Evolutionary conservation across 116 monocot species (phyloP).

Genomic region (Iris pallida): DNA sequence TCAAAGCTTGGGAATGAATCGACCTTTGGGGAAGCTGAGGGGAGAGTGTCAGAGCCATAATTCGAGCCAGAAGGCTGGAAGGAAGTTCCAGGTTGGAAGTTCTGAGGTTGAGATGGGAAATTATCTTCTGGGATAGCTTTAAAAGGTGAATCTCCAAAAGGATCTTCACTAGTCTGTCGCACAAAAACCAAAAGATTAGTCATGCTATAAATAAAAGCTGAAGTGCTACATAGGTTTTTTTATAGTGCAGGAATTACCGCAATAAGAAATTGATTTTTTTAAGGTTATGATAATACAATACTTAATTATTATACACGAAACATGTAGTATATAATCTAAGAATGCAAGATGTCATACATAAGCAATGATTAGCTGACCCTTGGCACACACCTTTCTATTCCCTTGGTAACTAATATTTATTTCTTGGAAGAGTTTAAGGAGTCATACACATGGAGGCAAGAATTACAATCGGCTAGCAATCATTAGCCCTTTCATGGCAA

Average conservation of each 20-base stretch:
- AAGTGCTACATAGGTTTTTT: too few relatives aligned
- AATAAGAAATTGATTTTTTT: too few relatives aligned
- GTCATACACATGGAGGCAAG: background rate
- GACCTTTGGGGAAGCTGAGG: slow-evolving; percentile 4
- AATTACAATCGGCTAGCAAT: too few relatives aligned
- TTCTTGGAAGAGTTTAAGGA: background rate
- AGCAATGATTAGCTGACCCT: background rate
- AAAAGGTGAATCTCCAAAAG: slow-evolving; percentile 52
- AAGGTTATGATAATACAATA: too few relatives aligned
- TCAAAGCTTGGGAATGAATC: slow-evolving; percentile 24
- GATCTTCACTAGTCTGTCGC: slow-evolving; percentile 29
- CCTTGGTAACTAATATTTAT: background rate
- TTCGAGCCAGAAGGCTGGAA: slow-evolving; percentile 9
- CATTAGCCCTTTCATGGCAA: background rate
- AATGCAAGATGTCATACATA: background rate
- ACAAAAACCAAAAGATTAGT: background rate
- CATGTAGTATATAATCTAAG: background rate
- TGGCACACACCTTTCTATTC: background rate
- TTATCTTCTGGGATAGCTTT: slow-evolving; percentile 28
- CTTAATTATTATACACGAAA: background rate
- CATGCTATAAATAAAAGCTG: too few relatives aligned
- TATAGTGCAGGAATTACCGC: too few relatives aligned
- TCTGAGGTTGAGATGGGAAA: slow-evolving; percentile 4
- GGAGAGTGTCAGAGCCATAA: slow-evolving; percentile 5
- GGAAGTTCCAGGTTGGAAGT: slow-evolving; percentile 9